A percentile compares a stretch with the other conserved stretches of the same genome.
phyloP scores from a whole-genome alignment of 2,329 filamentous ascomycete species.

The Paracamarosporium sp. region DNA sequence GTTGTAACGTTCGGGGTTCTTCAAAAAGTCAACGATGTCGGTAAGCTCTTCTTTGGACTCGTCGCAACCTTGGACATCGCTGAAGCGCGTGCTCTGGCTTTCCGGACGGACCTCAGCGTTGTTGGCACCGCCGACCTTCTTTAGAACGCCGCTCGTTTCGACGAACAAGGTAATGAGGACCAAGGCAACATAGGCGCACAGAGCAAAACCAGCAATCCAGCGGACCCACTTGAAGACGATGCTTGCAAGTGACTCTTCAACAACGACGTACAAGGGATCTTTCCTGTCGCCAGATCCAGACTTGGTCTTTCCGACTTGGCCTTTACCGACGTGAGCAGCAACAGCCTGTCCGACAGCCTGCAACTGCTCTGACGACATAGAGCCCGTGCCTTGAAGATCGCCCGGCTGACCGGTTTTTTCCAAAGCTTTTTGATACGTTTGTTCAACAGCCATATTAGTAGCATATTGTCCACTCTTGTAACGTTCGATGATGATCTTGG shows the following conservation, averaged over 20 bases:
- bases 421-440: slow-evolving; percentile 79
- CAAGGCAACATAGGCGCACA: slow-evolving; percentile 80
- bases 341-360: slow-evolving; percentile 84
- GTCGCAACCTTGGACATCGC: slow-evolving; percentile 94
- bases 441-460: slow-evolving; percentile 77
- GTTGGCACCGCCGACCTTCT: slow-evolving; percentile 74
- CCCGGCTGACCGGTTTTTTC: slow-evolving; percentile 62
- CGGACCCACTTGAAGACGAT: slow-evolving; percentile 90
- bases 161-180: slow-evolving; percentile 82
- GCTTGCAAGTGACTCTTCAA: slow-evolving; percentile 84
- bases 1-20: slow-evolving; percentile 91
- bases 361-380: slow-evolving; percentile 66
- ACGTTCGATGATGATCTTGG: slow-evolving; percentile 87
- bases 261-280: slow-evolving; percentile 91
- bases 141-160: slow-evolving; percentile 79
- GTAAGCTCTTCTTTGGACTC: slow-evolving; percentile 98
- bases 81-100: slow-evolving; percentile 88
- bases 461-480: slow-evolving; percentile 88
- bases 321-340: slow-evolving; percentile 72
- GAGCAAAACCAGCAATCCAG: slow-evolving; percentile 78
- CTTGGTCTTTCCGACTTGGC: slow-evolving; percentile 65
- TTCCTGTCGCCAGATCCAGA: slow-evolving; percentile 75
- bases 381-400: slow-evolving; percentile 24
- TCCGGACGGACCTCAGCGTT: slow-evolving; percentile 90
- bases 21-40: slow-evolving; percentile 94